These are phyloP conservation scores for Adiantum capillusveneris DNA, from an alignment of 75 land plant genomes.

Conservation along the genomic window DNA sequence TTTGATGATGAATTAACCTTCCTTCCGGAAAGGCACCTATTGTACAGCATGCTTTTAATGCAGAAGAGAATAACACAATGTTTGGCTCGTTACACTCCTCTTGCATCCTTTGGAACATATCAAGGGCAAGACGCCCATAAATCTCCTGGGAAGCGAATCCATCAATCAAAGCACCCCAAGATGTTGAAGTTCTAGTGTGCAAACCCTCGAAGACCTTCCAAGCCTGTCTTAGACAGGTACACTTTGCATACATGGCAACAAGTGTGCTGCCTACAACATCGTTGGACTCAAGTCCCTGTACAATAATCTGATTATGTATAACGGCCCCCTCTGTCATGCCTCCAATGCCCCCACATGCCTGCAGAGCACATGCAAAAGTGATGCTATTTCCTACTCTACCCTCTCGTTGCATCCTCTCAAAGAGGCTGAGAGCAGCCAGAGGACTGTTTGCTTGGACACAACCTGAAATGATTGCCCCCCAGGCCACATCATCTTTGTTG, in stretches of 20 bases:
- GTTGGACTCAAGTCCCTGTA: slow-evolving; percentile 9
- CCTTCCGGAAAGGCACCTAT: slow-evolving; percentile 11
- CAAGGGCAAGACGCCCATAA: slow-evolving; percentile 5
- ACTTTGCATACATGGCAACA: slow-evolving; percentile 28
- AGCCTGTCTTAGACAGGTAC: slow-evolving; percentile 17
- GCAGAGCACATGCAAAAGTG: slow-evolving; percentile 18
- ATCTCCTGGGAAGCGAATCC: slow-evolving; percentile 10
- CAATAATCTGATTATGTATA: slow-evolving; percentile 16
- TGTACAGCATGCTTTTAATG: slow-evolving; percentile 8
- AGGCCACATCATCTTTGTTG: slow-evolving; percentile 26
- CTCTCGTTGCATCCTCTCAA: slow-evolving; percentile 8
- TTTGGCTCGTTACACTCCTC: slow-evolving; percentile 1
- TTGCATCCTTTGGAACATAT: slow-evolving; percentile 7
- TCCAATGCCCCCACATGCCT: slow-evolving; percentile 16
- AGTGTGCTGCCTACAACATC: slow-evolving; percentile 15
- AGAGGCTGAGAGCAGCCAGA: slow-evolving; percentile 8
- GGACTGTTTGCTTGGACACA: slow-evolving; percentile 21
- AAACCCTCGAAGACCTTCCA: slow-evolving; percentile 13
- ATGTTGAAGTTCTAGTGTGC: neutral
- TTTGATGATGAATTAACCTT: slow-evolving; percentile 5
- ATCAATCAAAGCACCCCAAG: slow-evolving; percentile 25
- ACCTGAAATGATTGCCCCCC: slow-evolving; percentile 54
- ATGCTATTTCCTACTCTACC: slow-evolving; percentile 15
- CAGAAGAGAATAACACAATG: slow-evolving; percentile 3
- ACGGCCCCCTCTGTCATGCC: slow-evolving; percentile 17